Base-by-base conservation (phyloP, 352 stramenopile species). In the Phytopythium montanum region DNA sequence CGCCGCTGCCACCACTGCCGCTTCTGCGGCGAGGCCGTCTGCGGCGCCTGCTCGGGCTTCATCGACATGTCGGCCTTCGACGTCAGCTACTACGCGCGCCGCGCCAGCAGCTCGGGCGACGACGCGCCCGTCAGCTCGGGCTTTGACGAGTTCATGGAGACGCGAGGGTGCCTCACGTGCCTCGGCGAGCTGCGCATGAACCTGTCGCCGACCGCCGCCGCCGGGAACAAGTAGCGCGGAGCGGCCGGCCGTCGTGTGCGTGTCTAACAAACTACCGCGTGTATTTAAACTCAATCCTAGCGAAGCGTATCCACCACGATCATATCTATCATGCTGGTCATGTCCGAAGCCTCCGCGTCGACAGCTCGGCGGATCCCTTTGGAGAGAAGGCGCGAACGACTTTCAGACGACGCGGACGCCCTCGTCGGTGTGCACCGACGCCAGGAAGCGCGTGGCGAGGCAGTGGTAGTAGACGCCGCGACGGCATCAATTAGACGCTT, bases 11-110 rank as follows among this genome's bases (percentile, higher is more conserved):
- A 91, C 59, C 79, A 89, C 65, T 91, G 81, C 50, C 81, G 81
- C 1, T 76, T 91, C 46, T 91, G 81, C 56, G 81, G 79, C 14
- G 76, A 88, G 56, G 73, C 76, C 3, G 74, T 91, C 18, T 91
- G 79, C 54, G 72, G 66, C 36, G 73, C 71, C 14, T 91, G 81
- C 60, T 90, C 78, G 8, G 72, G 75, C 26, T 84, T 83, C 29
- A 66, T 88, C 33, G 68, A 87, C 42, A 65, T 78, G 62, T 55
- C 61, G 10, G 60, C 53, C 13, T 70, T 80, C 19, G 63, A 75
- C 33, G 64, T 73, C 33, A 70, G 61, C 36, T 69, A 72, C 26
- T 53, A 51, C 34, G 39, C 53, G 33, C 53, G 26, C 1, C 36
- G 53, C 12, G 36, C 34, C 13, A 59, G 53, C 26, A 26, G 13